Percentiles rank a stretch among this genome's conserved stretches.
Evolutionary conservation across 108 stramenopile species (phyloP).

Genomic region (Fistulifera solaris): DNA sequence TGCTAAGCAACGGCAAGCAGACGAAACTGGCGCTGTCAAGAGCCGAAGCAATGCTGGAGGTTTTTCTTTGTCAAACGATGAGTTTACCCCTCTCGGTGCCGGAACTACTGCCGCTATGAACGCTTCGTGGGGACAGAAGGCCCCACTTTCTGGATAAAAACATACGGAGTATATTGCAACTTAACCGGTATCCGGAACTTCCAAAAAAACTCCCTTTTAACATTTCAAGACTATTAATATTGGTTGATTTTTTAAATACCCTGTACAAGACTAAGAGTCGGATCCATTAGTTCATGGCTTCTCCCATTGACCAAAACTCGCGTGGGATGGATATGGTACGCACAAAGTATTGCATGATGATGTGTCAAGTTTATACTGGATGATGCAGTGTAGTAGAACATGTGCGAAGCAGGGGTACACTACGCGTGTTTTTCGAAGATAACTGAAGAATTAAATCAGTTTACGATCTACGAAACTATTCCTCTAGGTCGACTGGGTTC

Average conservation of each 20-base stretch:
- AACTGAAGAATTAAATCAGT: no score
- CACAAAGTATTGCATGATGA: no score
- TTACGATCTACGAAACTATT: conserved; percentile 20
- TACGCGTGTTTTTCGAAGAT: no score
- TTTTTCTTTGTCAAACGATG: conserved; percentile 49
- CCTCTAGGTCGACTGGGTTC: conserved; percentile 83
- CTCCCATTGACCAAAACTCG: no score
- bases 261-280: no score
- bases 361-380: no score
- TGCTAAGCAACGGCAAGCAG: neutral
- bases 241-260: no score
- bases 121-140: conserved; percentile 47
- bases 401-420: no score
- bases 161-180: neutral
- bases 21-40: conserved; percentile 7
- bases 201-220: neutral
- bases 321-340: no score
- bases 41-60: conserved; percentile 24
- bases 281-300: no score
- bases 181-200: neutral
- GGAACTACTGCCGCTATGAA: conserved; percentile 30
- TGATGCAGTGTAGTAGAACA: no score
- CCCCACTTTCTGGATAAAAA: conserved; percentile 5
- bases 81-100: conserved; percentile 68
- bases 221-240: neutral